Evolutionary conservation across 2,329 filamentous ascomycete species (phyloP).

Genomic region (Sodiomyces alkalinus): DNA sequence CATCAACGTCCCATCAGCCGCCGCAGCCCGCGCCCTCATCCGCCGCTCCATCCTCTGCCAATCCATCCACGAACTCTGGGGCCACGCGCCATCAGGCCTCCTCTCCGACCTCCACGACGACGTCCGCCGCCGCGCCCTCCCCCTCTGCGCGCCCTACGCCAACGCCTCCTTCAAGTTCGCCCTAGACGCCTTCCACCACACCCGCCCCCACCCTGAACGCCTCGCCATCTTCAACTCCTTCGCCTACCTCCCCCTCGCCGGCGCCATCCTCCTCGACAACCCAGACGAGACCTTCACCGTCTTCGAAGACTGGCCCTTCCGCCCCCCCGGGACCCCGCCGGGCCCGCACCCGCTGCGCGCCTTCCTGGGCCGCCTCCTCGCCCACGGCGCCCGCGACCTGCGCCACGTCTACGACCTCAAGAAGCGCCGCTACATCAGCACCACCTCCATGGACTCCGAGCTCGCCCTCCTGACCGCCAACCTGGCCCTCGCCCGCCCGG

Average conservation of each 20-base stretch:
- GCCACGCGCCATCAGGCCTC: constrained; percentile 36
- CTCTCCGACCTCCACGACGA: constrained; percentile 55
- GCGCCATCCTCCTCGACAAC: constrained; percentile 60
- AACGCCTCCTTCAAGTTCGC: constrained; percentile 65
- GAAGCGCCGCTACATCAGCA: constrained; percentile 85
- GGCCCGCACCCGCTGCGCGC: constrained; percentile 26
- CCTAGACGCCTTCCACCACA: constrained; percentile 69
- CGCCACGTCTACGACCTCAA: constrained; percentile 74
- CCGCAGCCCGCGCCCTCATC: constrained; percentile 51
- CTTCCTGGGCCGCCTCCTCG: constrained; percentile 61
- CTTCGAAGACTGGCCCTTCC: constrained; percentile 63
- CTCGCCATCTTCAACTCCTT: constrained; percentile 71
- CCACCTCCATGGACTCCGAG: constrained; percentile 95
- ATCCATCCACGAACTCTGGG: constrained; percentile 84
- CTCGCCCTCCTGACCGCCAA: constrained; percentile 85
- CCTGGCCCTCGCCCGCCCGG: constrained; percentile 66
- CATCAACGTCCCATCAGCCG: constrained; percentile 49
- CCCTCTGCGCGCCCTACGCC: constrained; percentile 54
- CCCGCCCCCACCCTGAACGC: constrained; percentile 47
- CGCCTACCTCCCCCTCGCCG: constrained; percentile 60
- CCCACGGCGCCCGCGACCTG: constrained; percentile 48
- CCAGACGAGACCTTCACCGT: constrained; percentile 64
- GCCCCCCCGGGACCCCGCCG: constrained; percentile 33
- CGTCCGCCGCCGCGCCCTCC: constrained; percentile 40
- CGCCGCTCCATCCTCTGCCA: constrained; percentile 67